Evolutionary conservation across 2,329 filamentous ascomycete genomes (phyloP).

Genomic region (Fusarium verrucosum): DNA sequence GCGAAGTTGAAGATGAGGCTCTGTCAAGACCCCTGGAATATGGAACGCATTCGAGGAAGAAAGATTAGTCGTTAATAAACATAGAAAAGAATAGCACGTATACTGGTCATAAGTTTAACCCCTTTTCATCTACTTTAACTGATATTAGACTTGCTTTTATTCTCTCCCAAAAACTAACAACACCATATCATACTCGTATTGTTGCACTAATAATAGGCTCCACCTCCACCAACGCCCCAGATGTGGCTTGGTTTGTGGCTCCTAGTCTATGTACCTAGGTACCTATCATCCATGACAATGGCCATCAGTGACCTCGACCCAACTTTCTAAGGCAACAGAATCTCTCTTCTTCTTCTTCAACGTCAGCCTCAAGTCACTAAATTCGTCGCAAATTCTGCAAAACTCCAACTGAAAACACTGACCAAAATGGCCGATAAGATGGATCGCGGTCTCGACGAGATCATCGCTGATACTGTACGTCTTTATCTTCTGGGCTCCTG

Average conservation of each 20-base stretch:
- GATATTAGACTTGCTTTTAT: neutral
- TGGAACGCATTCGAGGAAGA: neutral
- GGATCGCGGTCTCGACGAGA: constrained; percentile 66
- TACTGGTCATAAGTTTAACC: neutral
- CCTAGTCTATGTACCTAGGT: too few species aligned
- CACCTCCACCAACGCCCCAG: constrained; percentile 16
- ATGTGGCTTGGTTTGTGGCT: constrained; percentile 20
- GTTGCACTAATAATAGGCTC: constrained; percentile 2
- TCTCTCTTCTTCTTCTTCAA: neutral
- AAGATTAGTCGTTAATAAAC: neutral
- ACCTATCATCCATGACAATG: constrained; percentile 25
- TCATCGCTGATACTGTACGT: constrained; percentile 61
- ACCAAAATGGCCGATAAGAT: constrained; percentile 55
- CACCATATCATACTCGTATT: neutral
- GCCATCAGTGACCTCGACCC: neutral
- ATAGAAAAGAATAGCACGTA: neutral
- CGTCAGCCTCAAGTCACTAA: constrained; percentile 1
- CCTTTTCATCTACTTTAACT: neutral
- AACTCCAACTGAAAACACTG: constrained; percentile 2
- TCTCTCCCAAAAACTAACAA: neutral
- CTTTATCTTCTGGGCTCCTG: constrained; percentile 10
- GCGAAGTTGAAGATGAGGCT: neutral
- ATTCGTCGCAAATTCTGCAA: neutral
- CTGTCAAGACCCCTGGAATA: neutral
- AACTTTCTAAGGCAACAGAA: neutral